Evolutionary conservation across 805 yeast genomes (phyloP), one percentile per base, ranked within the genome.

Genomic region (Zygosaccharomyces bisporus): DNA sequence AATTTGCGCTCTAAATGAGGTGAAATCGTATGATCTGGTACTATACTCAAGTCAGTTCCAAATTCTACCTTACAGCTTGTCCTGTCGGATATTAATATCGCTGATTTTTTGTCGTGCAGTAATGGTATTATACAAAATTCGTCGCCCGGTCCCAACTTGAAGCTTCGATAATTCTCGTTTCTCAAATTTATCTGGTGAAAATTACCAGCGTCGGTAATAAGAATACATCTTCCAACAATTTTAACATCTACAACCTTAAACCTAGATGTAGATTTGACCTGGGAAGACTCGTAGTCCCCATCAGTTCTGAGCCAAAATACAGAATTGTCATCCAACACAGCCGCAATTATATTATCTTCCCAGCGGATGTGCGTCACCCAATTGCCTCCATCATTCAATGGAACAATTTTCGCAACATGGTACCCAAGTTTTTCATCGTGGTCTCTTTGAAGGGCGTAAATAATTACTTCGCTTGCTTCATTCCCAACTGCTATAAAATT

Each of bases 1-100:
- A 58, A 53, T 39, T 57, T 59, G 33, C 54, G 54, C 34, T 58
- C 60, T 7, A 63, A 36, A 30, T 56, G 51, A 25, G 60, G 60
- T 14, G 58, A 48, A 6, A 60, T 36, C 13, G 53, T 42, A 27
- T 50, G 43, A 44, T 60, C 64, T 4, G 54, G 39, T 13, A 32
- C 17, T 5, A 55, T 7, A 3, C 25, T 31, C 23, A 56, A 16
- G n/a, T 48, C 40, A n/a, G 24, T 34, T 17, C 45, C 46, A 13
- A 58, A 24, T 10, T 52, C 27, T 4, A 59, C 34, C 38, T 46
- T 45, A 23, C 44, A 47, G 30, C 53, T 52, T 4, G 53, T 47
- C 23, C 49, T 50, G 37, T 52, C 53, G 8, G 64, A 55, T 1
- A 61, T 30, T 13, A 57, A 23, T 23, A 53, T 34, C 7, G 46